Evolutionary conservation across 306 rosid species (phyloP).

Genomic region (Urtica urens): DNA sequence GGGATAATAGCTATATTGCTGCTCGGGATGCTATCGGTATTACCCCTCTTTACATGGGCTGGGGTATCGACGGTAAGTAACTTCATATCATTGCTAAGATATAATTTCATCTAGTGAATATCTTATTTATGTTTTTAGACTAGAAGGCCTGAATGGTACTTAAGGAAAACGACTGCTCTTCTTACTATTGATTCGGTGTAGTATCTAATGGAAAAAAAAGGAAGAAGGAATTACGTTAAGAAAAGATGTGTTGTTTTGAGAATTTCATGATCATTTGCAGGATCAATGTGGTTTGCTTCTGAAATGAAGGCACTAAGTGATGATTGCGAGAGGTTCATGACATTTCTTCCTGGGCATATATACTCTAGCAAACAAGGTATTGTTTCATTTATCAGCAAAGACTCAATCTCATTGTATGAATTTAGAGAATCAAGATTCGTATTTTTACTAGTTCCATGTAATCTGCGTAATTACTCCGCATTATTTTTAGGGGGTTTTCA

Average conservation of each 20-base stretch:
- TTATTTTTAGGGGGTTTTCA: too few relatives aligned
- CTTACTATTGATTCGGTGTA: too few relatives aligned
- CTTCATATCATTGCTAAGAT: constrained; percentile 3
- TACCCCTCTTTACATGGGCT: constrained; percentile 86
- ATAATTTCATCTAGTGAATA: not conserved
- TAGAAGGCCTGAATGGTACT: too few relatives aligned
- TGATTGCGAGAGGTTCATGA: constrained; percentile 83
- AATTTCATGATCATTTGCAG: constrained; percentile 33
- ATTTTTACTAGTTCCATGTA: too few relatives aligned
- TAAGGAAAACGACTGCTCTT: too few relatives aligned
- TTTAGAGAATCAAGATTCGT: too few relatives aligned
- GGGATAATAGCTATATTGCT: constrained; percentile 67
- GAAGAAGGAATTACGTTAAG: not conserved
- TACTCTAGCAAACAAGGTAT: constrained; percentile 92
- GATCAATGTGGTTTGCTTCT: constrained; percentile 95
- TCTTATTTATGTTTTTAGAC: not conserved
- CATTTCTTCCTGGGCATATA: constrained; percentile 92
- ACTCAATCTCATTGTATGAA: not conserved
- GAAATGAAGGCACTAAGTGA: constrained; percentile 98
- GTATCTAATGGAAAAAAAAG: too few relatives aligned
- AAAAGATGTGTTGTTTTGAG: not conserved
- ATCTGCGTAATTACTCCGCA: too few relatives aligned
- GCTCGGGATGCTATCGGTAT: constrained; percentile 95
- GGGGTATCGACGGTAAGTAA: constrained; percentile 94
- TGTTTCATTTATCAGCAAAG: not conserved